Evolutionary conservation across 2,329 filamentous ascomycete genomes (phyloP), one percentile per base, ranked within the genome.

Genomic region (Talaromyces sp.): DNA sequence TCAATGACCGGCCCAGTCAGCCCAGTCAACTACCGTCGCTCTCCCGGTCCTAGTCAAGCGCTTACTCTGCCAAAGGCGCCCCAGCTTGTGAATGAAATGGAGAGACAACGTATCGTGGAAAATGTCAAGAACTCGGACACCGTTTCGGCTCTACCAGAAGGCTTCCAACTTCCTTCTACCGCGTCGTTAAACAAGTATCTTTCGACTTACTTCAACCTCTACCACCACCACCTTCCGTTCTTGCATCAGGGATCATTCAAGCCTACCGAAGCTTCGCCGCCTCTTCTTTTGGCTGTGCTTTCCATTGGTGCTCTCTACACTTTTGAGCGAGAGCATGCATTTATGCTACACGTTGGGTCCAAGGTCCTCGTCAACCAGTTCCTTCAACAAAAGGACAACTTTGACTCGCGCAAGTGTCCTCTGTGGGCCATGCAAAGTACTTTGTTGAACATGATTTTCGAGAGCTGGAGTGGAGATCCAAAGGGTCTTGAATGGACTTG

Each of bases 401-500:
- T 98, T 78, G 97, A 94, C 82, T 98, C 95, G 9, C 89, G 94
- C 72, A 98, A 97, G 78, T 98, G 94, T 73, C 95, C 95, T 3
- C 81, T 99, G 14, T 98, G 95, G 94, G 95, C 94, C 57, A 98
- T 98, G 92, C 95, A 99, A 77, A 92, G 92, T 76, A 96, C 93
- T 3, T 82, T 99, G 62, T 83, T 99, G 65, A 99, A 99, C 83
- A 98, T 98, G 95, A 89, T 97, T 70, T 98, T 99, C 77, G 93
- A 95, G 63, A 98, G 93, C 83, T 99, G 95, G 95, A 98, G 95
- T 77, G 95, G 95, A 72, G 95, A 98, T 74, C 90, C 95, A 41
- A 98, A 97, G 79, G 95, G 95, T 43, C 85, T 99, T 2, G 95
- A 99, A 78, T 99, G 95, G 95, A 93, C 95, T 41, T 98, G 94